Percentiles rank a stretch among this genome's conserved stretches.
Conservation (phyloP, 164 flowering plant species). For the Stephania japonica region DNA sequence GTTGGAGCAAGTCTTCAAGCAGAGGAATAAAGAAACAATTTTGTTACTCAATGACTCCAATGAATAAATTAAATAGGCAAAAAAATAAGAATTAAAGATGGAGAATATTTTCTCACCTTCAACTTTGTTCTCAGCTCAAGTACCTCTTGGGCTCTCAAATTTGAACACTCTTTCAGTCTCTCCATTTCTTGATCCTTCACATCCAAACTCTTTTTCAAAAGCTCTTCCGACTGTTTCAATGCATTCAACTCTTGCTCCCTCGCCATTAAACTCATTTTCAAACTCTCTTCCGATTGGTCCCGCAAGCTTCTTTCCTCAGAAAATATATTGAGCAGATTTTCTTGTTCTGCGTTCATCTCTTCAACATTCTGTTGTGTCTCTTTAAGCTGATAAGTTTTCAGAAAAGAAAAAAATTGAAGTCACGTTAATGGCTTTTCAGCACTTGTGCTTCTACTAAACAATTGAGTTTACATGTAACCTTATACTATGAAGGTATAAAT, state of each 20-base stretch:
- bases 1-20: neutral
- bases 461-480: too few relatives aligned
- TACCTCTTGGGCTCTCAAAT: neutral
- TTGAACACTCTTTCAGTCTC: neutral
- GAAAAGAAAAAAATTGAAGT: neutral
- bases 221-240: conserved; percentile 28
- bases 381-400: conserved; percentile 32
- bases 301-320: conserved; percentile 63
- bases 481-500: too few relatives aligned
- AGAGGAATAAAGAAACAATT: neutral
- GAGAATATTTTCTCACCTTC: neutral
- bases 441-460: neutral
- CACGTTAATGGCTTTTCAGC: neutral
- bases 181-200: conserved; percentile 39
- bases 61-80: too few relatives aligned
- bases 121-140: neutral
- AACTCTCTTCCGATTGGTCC: conserved; percentile 28
- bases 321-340: conserved; percentile 52
- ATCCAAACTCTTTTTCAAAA: neutral
- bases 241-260: neutral
- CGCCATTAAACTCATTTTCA: neutral
- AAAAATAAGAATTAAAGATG: neutral
- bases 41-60: neutral
- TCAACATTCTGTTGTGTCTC: conserved; percentile 36
- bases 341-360: conserved; percentile 63